These are phyloP conservation scores for Ganoderma lucidum DNA, from an alignment of 1,284 basidiomycete genomes.

Conservation along the genomic window DNA sequence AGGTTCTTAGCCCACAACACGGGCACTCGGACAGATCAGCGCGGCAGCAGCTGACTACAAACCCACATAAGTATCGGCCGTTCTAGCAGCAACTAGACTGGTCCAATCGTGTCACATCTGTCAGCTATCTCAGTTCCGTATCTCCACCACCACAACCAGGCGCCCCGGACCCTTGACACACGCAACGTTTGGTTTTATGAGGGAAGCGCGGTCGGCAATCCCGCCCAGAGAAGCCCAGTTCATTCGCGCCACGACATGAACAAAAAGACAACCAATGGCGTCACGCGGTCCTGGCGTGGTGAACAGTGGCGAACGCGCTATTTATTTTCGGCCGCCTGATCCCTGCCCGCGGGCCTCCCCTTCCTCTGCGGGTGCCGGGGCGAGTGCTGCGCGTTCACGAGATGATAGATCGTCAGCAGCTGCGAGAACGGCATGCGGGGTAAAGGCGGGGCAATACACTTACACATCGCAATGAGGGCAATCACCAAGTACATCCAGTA, in stretches of 20 bases:
- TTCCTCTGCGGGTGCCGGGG: conserved; percentile 30
- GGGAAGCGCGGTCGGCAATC: conserved; percentile 1
- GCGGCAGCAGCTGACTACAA: conserved; percentile 7
- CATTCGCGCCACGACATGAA: not conserved
- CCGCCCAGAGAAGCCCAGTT: conserved; percentile 5
- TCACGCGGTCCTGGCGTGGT: conserved; percentile 9
- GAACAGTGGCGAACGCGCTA: conserved; percentile 14
- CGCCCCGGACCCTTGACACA: conserved; percentile 4
- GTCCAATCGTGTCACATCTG: conserved; percentile 6
- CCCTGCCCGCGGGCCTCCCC: conserved; percentile 27
- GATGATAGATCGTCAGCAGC: conserved; percentile 17
- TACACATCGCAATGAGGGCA: conserved; percentile 65
- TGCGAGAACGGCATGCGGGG: conserved; percentile 1
- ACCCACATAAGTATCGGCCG: conserved; percentile 9
- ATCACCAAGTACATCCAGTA: conserved; percentile 87
- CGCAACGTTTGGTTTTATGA: not conserved
- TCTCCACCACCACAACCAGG: not conserved
- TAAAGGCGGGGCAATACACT: conserved; percentile 40
- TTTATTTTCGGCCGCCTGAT: conserved; percentile 24
- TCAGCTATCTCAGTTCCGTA: conserved; percentile 1
- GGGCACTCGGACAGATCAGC: conserved; percentile 4
- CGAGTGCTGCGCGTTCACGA: conserved; percentile 20
- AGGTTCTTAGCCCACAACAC: not conserved
- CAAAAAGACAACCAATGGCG: conserved; percentile 8
- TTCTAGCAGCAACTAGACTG: conserved; percentile 9